phyloP scores from a whole-genome alignment of 306 rosid genomes.

The Glycine tomentella region DNA sequence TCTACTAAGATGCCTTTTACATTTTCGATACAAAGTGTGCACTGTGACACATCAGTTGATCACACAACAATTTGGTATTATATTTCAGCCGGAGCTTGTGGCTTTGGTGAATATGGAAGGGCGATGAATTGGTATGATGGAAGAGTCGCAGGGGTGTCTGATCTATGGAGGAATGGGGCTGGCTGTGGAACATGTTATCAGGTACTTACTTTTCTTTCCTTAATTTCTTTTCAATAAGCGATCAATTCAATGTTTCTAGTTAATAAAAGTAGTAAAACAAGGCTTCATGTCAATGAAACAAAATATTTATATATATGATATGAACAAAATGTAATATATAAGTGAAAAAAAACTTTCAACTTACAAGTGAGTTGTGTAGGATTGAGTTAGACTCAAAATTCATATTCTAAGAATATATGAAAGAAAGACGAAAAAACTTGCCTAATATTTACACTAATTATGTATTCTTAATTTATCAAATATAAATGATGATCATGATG shows the following conservation, averaged over 20 bases:
- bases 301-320: too few relatives aligned
- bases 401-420: too few relatives aligned
- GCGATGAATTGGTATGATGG: slow-evolving; percentile 59
- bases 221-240: neutral
- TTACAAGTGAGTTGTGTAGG: too few relatives aligned
- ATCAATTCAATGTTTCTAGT: too few relatives aligned
- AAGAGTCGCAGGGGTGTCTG: slow-evolving; percentile 64
- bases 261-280: too few relatives aligned
- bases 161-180: slow-evolving; percentile 67
- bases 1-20: neutral
- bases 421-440: too few relatives aligned
- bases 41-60: neutral
- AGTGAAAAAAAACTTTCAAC: too few relatives aligned
- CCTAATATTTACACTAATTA: too few relatives aligned
- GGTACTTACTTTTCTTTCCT: slow-evolving; percentile 43
- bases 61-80: neutral
- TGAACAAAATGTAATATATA: too few relatives aligned
- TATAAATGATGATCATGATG: too few relatives aligned
- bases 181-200: slow-evolving; percentile 87
- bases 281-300: neutral
- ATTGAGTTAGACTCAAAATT: too few relatives aligned
- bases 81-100: slow-evolving; percentile 79
- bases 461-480: too few relatives aligned
- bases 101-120: slow-evolving; percentile 75
- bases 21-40: neutral